phyloP scores from a whole-genome alignment of 768 basidiomycete species.

The Amanita brunnescens region DNA sequence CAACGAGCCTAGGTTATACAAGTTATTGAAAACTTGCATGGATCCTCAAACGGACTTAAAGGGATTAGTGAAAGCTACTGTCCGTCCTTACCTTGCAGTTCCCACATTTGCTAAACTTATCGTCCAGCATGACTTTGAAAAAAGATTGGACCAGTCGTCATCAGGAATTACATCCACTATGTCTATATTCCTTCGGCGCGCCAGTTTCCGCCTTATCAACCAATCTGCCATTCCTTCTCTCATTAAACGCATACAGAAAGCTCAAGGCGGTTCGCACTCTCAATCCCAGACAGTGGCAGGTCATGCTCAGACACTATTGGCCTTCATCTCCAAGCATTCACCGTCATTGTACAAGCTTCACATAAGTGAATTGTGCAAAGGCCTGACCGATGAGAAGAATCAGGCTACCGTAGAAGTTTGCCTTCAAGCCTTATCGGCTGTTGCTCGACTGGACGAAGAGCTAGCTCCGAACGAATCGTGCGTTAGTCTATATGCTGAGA shows the following conservation, averaged over 20 bases:
- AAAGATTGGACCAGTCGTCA: slow-evolving; percentile 65
- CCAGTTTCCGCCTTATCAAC: slow-evolving; percentile 68
- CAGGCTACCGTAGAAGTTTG: slow-evolving; percentile 49
- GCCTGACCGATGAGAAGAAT: slow-evolving; percentile 58
- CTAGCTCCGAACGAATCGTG: slow-evolving; percentile 60
- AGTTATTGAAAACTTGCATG: slow-evolving; percentile 70
- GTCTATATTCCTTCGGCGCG: slow-evolving; percentile 57
- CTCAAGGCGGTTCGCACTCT: slow-evolving; percentile 28
- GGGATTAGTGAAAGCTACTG: slow-evolving; percentile 67
- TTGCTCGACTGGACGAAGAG: slow-evolving; percentile 50
- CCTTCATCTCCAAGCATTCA: slow-evolving; percentile 63
- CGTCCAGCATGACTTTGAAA: slow-evolving; percentile 65
- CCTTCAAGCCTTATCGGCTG: slow-evolving; percentile 69
- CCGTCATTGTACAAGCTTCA: slow-evolving; percentile 70
- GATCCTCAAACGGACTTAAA: slow-evolving; percentile 83
- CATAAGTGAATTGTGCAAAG: slow-evolving; percentile 66
- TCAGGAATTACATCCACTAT: slow-evolving; percentile 59
- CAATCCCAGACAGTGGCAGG: slow-evolving; percentile 28
- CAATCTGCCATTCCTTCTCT: slow-evolving; percentile 79
- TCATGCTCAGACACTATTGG: slow-evolving; percentile 45
- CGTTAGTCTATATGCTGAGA: slow-evolving; percentile 18
- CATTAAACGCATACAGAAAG: slow-evolving; percentile 55
- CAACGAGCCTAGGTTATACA: slow-evolving; percentile 83
- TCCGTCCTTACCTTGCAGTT: slow-evolving; percentile 24
- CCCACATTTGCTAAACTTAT: background rate